Evolutionary conservation across 1,139 yeast species (phyloP), one percentile per base, ranked within the genome.

Genomic region (Magnusiomyces magnusii): DNA sequence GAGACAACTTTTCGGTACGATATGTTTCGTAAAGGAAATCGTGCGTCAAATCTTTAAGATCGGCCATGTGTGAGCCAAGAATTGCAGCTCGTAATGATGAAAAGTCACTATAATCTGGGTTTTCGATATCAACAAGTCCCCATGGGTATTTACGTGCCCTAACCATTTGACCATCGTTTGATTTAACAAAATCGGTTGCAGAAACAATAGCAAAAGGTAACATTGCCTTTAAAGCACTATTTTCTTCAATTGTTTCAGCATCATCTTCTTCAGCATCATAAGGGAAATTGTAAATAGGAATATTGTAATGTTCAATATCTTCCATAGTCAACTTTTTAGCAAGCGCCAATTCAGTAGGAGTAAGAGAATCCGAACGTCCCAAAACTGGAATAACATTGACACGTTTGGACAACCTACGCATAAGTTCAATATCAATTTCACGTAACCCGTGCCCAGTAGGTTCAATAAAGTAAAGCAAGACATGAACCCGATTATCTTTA

Each of bases 101-200:
- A 70, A 90, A 89, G 70, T 92, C 97, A 60, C 92, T 84, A 66
- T 85, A 81, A 58, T 82, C 82, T 21, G 93, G 84, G 71, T 91
- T 90, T 67, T 88, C 90, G 58, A 91, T 88, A 73, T 90, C 95
- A 53, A 91, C 84, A 58, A 82, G 73, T 1, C 97, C 97, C 97
- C 97, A 92, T 42, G 96, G 96, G 70, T 89, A 90, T 71, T 83
- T 83, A 73, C 97, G 81, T 7, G 88, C 96, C 66, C 91, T 83
- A 55, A 87, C 80, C 42, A 77, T 68, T 61, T 80, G 78, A 13
- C 92, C 93, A 66, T 84, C 87, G 25, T 84, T 78, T 17, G 80
- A 73, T 66, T 86, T 91, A 58, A 75, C 76, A 41, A 78, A 78
- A 41, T 80, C 82, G 63, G 82, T 83, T 1, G 95, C 86, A 5